Percentiles rank a stretch among this genome's conserved stretches.
Conservation (phyloP, 2,329 filamentous ascomycete genomes). For the Fusarium aywerte region DNA sequence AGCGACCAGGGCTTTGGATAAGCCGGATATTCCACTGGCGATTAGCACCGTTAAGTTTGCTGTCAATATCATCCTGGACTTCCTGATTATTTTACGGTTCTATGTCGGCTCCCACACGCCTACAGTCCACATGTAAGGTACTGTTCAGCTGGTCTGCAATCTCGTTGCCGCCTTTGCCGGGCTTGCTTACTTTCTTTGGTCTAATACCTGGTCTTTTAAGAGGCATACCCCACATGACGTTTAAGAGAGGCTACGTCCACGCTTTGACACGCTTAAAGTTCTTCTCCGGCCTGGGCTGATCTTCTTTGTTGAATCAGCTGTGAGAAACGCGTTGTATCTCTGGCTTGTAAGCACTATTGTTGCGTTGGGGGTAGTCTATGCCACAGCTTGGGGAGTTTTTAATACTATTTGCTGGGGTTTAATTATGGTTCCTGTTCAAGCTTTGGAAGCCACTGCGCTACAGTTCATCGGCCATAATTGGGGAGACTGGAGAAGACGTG, state of each 20-base stretch:
- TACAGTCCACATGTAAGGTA: conserved; percentile 72
- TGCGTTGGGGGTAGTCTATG: conserved; percentile 70
- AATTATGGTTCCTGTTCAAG: conserved; percentile 77
- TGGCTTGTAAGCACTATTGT: conserved; percentile 76
- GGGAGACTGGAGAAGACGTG: conserved; percentile 60
- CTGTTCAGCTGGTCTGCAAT: conserved; percentile 70
- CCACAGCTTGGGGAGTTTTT: conserved; percentile 79
- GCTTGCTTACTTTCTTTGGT: conserved; percentile 68
- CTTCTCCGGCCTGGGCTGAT: conserved; percentile 67
- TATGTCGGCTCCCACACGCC: conserved; percentile 66
- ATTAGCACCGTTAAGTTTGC: conserved; percentile 72
- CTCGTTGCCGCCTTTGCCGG: conserved; percentile 65
- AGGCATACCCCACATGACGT: neutral
- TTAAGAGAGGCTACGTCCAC: conserved; percentile 49
- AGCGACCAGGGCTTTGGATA: conserved; percentile 72
- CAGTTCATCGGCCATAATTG: conserved; percentile 75
- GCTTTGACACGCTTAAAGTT: conserved; percentile 57
- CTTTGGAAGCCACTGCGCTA: conserved; percentile 72
- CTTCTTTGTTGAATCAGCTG: conserved; percentile 71
- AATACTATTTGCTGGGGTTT: conserved; percentile 79
- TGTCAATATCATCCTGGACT: conserved; percentile 73
- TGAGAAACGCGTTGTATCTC: conserved; percentile 76
- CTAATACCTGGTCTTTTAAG: conserved; percentile 46
- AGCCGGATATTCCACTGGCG: conserved; percentile 74
- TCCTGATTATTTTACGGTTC: conserved; percentile 73